A percentile compares a stretch with the other conserved stretches of the same genome.
phyloP scores from a whole-genome alignment of 495 filamentous ascomycete genomes.

The Friedmanniomyces simplex region DNA sequence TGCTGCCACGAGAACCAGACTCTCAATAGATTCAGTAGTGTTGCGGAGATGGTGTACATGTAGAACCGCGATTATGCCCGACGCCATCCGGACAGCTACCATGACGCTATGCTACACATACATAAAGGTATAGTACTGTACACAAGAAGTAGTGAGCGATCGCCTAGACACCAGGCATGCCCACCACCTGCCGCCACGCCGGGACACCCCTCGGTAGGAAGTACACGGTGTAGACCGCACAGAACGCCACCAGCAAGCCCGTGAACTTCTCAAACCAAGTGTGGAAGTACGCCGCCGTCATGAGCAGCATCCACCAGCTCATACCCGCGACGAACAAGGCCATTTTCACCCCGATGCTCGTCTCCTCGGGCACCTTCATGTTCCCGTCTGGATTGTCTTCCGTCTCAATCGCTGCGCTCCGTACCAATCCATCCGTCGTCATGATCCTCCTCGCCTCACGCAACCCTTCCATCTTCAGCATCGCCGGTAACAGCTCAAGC shows the following conservation, averaged over 20 bases:
- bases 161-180: conserved; percentile 60
- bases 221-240: conserved; percentile 61
- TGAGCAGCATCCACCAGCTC: conserved; percentile 89
- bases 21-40: too few relatives aligned
- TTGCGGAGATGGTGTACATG: too few relatives aligned
- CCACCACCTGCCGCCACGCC: conserved; percentile 53
- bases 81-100: not conserved
- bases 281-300: conserved; percentile 97
- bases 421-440: conserved; percentile 47
- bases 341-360: conserved; percentile 36
- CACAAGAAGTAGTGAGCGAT: not conserved
- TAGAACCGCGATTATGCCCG: too few relatives aligned
- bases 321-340: conserved; percentile 46
- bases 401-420: conserved; percentile 32
- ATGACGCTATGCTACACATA: not conserved
- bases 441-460: conserved; percentile 48
- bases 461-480: conserved; percentile 35
- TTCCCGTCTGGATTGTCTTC: conserved; percentile 30
- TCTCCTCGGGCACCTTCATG: conserved; percentile 22
- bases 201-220: conserved; percentile 60
- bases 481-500: conserved; percentile 64
- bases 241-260: conserved; percentile 58
- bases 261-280: conserved; percentile 96
- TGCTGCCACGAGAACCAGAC: too few relatives aligned
- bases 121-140: not conserved